phyloP scores from a whole-genome alignment of 176 grass and related monocot genomes.

The Zea luxurians region DNA sequence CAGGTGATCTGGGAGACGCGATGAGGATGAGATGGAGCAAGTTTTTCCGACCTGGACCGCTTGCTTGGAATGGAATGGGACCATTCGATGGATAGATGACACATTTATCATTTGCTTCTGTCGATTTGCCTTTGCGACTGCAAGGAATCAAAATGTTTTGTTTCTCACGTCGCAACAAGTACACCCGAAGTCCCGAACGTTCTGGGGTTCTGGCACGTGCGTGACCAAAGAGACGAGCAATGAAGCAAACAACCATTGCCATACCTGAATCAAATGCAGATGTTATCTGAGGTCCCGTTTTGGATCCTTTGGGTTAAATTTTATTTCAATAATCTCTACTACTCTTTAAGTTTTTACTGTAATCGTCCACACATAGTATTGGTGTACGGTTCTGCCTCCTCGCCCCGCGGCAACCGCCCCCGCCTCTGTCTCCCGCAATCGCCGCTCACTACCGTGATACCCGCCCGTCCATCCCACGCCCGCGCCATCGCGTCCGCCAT shows the following conservation, averaged over 20 bases:
- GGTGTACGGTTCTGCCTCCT: no score
- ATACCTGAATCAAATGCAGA: no score
- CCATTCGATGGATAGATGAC: background rate
- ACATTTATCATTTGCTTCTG: constrained; percentile 13
- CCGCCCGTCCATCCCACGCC: no score
- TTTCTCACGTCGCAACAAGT: background rate
- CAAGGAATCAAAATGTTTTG: background rate
- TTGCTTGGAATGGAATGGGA: background rate
- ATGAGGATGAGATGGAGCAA: background rate
- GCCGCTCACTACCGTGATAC: no score
- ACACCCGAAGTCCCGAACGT: background rate
- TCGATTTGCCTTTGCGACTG: constrained; percentile 15
- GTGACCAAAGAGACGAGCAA: background rate
- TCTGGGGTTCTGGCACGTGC: background rate
- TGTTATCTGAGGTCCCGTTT: no score
- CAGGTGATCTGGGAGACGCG: constrained; percentile 17
- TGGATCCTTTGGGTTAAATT: no score
- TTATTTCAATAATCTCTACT: no score
- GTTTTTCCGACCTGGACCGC: constrained; percentile 18
- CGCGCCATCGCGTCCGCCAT: no score
- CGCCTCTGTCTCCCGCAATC: no score
- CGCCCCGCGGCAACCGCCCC: no score
- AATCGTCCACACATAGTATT: no score
- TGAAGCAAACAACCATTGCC: background rate
- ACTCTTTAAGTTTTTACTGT: no score